phyloP scores from a whole-genome alignment of 257 asterid genomes.

The Petunia secreta region DNA sequence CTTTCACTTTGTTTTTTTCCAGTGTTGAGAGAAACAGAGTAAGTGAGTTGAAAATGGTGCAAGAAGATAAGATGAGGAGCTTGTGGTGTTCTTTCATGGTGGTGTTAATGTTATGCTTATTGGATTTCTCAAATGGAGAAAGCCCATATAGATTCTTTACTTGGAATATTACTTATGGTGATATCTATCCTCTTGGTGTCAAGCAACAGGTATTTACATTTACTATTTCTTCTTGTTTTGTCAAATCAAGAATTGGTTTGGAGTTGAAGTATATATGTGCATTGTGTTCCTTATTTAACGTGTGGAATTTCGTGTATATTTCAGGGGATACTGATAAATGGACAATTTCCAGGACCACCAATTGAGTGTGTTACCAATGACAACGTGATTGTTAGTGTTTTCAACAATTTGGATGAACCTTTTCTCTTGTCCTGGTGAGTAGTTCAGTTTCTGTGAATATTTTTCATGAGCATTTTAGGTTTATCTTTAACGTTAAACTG shows the following conservation, averaged over 20 bases:
- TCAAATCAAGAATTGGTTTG: constrained; percentile 14
- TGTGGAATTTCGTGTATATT: neutral
- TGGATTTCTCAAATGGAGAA: constrained; percentile 38
- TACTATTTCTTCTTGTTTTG: neutral
- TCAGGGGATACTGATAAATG: constrained; percentile 62
- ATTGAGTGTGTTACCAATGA: constrained; percentile 49
- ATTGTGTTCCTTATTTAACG: neutral
- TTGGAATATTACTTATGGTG: constrained; percentile 55
- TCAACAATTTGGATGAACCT: constrained; percentile 51
- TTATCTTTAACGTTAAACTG: neutral
- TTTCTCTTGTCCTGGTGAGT: constrained; percentile 51
- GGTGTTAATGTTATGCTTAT: constrained; percentile 21
- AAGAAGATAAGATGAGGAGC: constrained; percentile 26
- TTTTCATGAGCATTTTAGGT: neutral
- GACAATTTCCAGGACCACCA: constrained; percentile 54
- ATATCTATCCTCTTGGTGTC: constrained; percentile 56
- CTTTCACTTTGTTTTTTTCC: neutral
- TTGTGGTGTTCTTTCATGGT: constrained; percentile 28
- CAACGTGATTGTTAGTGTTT: constrained; percentile 46
- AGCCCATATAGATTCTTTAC: constrained; percentile 45
- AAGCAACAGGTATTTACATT: constrained; percentile 46
- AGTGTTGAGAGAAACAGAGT: neutral
- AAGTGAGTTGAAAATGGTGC: neutral
- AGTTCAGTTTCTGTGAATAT: neutral
- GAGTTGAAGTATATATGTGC: neutral